Evolutionary conservation across 2,329 filamentous ascomycete genomes (phyloP).

Genomic region (Fusarium luffae): DNA sequence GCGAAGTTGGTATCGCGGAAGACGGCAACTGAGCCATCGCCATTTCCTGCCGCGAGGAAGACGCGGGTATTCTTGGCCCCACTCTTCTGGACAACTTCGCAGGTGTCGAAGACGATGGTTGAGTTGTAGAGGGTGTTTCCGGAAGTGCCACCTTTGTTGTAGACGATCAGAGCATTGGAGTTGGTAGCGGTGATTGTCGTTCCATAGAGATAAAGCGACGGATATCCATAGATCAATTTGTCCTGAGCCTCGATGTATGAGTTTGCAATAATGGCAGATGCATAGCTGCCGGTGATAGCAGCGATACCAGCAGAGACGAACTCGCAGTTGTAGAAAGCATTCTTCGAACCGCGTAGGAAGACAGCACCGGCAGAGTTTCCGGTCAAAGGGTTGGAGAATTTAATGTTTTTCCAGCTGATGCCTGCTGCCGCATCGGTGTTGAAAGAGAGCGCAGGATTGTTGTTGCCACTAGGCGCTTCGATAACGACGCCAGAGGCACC

Average conservation of each 20-base stretch:
- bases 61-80: conserved; percentile 52
- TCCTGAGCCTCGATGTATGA: conserved; percentile 56
- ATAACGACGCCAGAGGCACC: conserved; percentile 22
- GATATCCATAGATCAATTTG: rapidly evolving
- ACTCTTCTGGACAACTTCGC: conserved; percentile 48
- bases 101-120: conserved; percentile 55
- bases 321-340: conserved; percentile 54
- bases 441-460: conserved; percentile 15
- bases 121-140: conserved; percentile 51
- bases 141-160: conserved; percentile 51
- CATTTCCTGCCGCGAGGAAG: conserved; percentile 56
- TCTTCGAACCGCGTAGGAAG: conserved; percentile 24
- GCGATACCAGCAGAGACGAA: conserved; percentile 53
- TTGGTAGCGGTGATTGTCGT: conserved; percentile 55
- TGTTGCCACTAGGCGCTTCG: neutral
- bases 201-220: conserved; percentile 56
- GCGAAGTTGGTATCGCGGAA: conserved; percentile 54
- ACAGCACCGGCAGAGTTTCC: conserved; percentile 9
- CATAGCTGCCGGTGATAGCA: conserved; percentile 44
- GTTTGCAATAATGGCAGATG: conserved; percentile 55
- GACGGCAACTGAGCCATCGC: conserved; percentile 53
- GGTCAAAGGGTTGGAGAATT: conserved; percentile 31
- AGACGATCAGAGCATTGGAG: conserved; percentile 47
- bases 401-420: conserved; percentile 33
- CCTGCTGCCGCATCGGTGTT: conserved; percentile 4